A percentile compares a stretch with the other conserved stretches of the same genome.
Evolutionary conservation across 768 basidiomycete species (phyloP).

Genomic region (Favolaschia claudopus): DNA sequence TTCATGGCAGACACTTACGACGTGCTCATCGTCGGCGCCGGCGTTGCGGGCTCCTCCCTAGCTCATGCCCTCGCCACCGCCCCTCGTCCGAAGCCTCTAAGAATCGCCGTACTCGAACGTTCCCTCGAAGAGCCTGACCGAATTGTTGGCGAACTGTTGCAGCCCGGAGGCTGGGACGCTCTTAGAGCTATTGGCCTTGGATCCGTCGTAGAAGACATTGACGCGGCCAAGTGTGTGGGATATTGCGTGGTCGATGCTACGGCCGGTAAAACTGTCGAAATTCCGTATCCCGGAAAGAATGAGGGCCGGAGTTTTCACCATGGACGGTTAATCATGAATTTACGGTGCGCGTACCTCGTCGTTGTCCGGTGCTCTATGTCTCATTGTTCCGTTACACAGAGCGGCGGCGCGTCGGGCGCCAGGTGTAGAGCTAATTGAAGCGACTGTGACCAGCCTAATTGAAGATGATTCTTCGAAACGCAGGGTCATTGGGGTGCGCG

Average conservation of each 20-base stretch:
- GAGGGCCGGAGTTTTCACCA: slow-evolving; percentile 94
- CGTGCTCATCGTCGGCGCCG: slow-evolving; percentile 90
- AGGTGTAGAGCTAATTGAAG: slow-evolving; percentile 85
- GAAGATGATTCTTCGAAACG: slow-evolving; percentile 53
- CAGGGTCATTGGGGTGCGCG: slow-evolving; percentile 72
- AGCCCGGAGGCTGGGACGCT: slow-evolving; percentile 88
- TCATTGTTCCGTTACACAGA: not conserved
- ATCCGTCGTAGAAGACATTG: slow-evolving; percentile 83
- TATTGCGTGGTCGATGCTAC: slow-evolving; percentile 78
- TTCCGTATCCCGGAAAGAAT: slow-evolving; percentile 80
- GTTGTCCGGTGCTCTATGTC: not conserved
- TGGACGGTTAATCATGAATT: slow-evolving; percentile 83
- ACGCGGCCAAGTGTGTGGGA: slow-evolving; percentile 81
- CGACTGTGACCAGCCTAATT: slow-evolving; percentile 80
- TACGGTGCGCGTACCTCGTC: slow-evolving; percentile 50
- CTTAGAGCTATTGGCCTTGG: slow-evolving; percentile 81
- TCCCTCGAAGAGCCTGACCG: slow-evolving; percentile 93
- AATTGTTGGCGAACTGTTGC: slow-evolving; percentile 96
- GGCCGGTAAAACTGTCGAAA: slow-evolving; percentile 72
- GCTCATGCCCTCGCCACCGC: slow-evolving; percentile 82
- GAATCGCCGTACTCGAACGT: slow-evolving; percentile 88
- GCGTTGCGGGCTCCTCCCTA: slow-evolving; percentile 87
- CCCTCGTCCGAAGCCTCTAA: slow-evolving; percentile 63
- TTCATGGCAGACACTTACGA: slow-evolving; percentile 55
- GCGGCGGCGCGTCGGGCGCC: slow-evolving; percentile 63